Conservation (phyloP, 2,329 filamentous ascomycete genomes). For the Ascocoryne sarcoides region DNA sequence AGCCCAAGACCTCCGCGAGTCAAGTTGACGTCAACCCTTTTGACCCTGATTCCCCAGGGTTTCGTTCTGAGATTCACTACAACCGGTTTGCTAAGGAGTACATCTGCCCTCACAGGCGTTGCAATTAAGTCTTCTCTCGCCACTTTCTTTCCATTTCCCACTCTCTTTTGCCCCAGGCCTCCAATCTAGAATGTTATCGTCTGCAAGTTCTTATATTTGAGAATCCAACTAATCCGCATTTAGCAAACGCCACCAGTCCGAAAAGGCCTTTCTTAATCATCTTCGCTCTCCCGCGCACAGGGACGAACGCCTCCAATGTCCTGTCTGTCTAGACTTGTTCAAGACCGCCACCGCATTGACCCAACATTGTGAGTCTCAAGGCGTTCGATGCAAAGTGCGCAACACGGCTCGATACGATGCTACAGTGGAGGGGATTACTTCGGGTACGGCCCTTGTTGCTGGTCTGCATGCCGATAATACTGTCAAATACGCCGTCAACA, state of each 20-base stretch:
- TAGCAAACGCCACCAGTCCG: constrained; percentile 11
- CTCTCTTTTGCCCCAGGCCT: neutral
- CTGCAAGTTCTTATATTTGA: neutral
- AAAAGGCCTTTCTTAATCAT: constrained; percentile 29
- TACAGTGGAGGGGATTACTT: constrained; percentile 33
- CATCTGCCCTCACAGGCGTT: constrained; percentile 22
- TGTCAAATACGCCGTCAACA: constrained; percentile 27
- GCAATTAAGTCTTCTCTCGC: constrained; percentile 26
- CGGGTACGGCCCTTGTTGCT: constrained; percentile 25
- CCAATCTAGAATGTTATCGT: too few relatives aligned
- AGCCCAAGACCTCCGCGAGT: neutral
- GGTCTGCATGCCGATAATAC: constrained; percentile 30
- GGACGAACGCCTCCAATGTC: constrained; percentile 34
- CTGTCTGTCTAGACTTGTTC: constrained; percentile 37
- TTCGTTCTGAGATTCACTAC: constrained; percentile 15
- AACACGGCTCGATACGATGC: constrained; percentile 32
- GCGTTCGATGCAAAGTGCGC: constrained; percentile 35
- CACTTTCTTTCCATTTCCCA: neutral
- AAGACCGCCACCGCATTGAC: constrained; percentile 35
- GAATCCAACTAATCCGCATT: neutral
- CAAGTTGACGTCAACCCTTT: constrained; percentile 1
- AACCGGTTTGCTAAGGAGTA: constrained; percentile 15
- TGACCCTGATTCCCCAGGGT: constrained; percentile 16
- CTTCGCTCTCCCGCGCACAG: constrained; percentile 36
- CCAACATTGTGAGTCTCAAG: constrained; percentile 40